These are phyloP conservation scores for Chrysochromulina tobinii DNA, from an alignment of 78 protist species.

Conservation along the genomic window DNA sequence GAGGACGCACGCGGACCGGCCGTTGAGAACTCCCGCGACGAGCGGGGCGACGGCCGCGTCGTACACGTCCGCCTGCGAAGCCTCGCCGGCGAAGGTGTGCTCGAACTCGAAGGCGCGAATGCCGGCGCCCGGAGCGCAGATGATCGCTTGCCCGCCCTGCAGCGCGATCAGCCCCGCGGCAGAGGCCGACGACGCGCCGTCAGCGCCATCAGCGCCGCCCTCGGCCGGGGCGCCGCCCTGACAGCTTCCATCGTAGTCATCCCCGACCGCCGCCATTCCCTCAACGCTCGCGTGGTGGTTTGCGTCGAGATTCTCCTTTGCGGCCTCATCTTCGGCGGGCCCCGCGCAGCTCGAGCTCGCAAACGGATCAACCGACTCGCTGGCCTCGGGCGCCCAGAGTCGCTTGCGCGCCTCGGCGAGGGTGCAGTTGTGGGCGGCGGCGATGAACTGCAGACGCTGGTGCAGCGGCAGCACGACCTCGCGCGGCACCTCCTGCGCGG, in stretches of 20 bases:
- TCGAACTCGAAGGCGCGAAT: neutral
- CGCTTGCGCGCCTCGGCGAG: neutral
- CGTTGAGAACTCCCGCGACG: neutral
- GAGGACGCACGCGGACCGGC: neutral
- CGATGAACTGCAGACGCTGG: constrained; percentile 32
- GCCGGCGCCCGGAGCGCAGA: constrained; percentile 11
- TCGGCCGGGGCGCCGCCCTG: neutral
- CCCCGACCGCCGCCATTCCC: neutral
- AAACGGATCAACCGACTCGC: too few relatives aligned
- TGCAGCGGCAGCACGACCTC: constrained; percentile 23
- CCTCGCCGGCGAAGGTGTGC: neutral
- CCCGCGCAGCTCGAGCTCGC: too few relatives aligned
- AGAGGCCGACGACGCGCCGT: neutral
- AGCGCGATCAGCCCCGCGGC: neutral
- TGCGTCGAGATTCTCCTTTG: neutral
- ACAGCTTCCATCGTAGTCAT: neutral
- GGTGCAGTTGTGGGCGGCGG: neutral
- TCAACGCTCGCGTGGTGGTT: neutral
- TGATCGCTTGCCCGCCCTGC: neutral
- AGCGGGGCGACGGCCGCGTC: neutral
- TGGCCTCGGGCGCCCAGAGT: too few relatives aligned
- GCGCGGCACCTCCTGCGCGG: neutral
- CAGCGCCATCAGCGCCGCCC: neutral
- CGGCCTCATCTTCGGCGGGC: neutral
- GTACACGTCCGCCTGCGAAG: neutral